A percentile compares a stretch with the other conserved stretches of the same genome.
phyloP scores from a whole-genome alignment of 306 rosid genomes.

The Geum urbanum region DNA sequence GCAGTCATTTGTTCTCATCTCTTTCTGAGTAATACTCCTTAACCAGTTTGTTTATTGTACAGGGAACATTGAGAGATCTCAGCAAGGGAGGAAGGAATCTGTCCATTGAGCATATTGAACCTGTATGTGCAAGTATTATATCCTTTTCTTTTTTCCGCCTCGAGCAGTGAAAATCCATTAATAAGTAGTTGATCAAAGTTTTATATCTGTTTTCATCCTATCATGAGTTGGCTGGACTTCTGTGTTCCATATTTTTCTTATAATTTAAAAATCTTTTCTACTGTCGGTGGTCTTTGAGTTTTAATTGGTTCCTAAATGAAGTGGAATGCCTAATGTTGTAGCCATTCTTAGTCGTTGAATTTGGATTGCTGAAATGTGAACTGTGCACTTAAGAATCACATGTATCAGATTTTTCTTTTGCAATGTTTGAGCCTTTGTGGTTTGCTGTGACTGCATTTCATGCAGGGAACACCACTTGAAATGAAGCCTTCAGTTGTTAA shows the following conservation, averaged over 20 bases:
- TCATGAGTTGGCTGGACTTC: conserved; percentile 1
- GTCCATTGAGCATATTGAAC: conserved; percentile 56
- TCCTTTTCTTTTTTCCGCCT: not conserved
- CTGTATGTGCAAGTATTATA: conserved; percentile 42
- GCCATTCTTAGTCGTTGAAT: not conserved
- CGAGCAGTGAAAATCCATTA: not conserved
- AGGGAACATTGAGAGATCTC: conserved; percentile 98
- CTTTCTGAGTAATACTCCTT: conserved; percentile 17
- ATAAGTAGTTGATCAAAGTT: not conserved
- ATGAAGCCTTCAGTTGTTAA: conserved; percentile 62
- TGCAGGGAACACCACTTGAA: conserved; percentile 65
- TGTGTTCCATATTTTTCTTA: not conserved
- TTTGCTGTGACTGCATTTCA: conserved; percentile 6
- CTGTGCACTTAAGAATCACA: not conserved
- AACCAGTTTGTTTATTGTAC: conserved; percentile 39
- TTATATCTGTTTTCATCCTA: not conserved
- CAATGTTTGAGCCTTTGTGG: not conserved
- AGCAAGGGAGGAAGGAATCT: conserved; percentile 79
- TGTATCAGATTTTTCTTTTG: not conserved
- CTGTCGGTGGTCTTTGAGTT: not conserved
- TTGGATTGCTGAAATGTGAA: not conserved
- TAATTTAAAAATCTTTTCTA: not conserved
- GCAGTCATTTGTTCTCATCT: not conserved
- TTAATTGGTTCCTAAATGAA: not conserved
- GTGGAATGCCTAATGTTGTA: not conserved